Conservation (phyloP, 164 flowering plant genomes). For the Nymphaea thermarum region DNA sequence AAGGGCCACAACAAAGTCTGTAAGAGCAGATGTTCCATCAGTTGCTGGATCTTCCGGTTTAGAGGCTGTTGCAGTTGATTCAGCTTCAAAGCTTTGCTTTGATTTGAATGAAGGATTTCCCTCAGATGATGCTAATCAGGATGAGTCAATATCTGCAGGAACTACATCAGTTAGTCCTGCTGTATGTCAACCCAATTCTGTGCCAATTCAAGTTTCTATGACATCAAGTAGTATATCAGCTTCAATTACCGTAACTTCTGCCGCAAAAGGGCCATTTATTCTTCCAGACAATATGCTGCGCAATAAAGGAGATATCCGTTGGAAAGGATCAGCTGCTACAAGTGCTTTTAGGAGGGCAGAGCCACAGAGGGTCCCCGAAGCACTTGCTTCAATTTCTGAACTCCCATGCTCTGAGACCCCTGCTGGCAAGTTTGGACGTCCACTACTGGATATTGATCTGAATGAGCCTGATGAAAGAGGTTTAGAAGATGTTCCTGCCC, state of each 20-base stretch:
- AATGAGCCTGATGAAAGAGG: constrained; percentile 69
- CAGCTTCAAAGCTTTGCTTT: constrained; percentile 47
- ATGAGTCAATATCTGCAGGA: constrained; percentile 23
- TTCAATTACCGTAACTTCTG: constrained; percentile 74
- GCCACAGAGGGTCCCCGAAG: constrained; percentile 37
- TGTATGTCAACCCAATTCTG: constrained; percentile 20
- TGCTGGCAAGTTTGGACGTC: constrained; percentile 34
- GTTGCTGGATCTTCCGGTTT: constrained; percentile 8
- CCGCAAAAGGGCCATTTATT: constrained; percentile 80
- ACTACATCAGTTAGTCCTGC: constrained; percentile 1
- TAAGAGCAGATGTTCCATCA: constrained; percentile 17
- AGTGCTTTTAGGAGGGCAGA: constrained; percentile 98
- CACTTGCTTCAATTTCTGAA: background rate
- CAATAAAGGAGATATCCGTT: constrained; percentile 52
- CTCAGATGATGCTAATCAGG: constrained; percentile 54
- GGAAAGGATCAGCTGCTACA: constrained; percentile 99
- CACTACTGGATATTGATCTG: constrained; percentile 61
- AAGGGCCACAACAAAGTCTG: constrained; percentile 9
- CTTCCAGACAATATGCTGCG: constrained; percentile 58
- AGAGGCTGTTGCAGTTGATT: constrained; percentile 13
- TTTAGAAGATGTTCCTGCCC: constrained; percentile 38
- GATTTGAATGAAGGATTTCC: constrained; percentile 84
- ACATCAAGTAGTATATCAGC: constrained; percentile 31
- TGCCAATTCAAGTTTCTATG: constrained; percentile 32
- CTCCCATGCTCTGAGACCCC: background rate